phyloP scores from a whole-genome alignment of 2,329 filamentous ascomycete genomes.

The Dryadomyces sulphureus region DNA sequence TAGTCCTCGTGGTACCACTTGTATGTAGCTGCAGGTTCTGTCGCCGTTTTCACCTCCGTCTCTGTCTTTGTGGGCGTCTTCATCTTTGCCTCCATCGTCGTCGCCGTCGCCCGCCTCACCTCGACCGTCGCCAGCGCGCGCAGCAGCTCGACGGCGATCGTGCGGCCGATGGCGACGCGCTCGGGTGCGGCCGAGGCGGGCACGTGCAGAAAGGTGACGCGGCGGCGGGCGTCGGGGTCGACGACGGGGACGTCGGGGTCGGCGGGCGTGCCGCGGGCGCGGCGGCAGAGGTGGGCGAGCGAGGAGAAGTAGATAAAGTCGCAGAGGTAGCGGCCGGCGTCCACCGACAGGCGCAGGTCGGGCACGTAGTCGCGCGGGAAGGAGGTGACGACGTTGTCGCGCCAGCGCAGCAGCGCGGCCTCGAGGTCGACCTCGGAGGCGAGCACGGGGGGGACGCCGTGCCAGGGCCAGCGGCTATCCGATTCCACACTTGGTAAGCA shows the following conservation, averaged over 20 bases:
- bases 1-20: too few relatives aligned
- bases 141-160: constrained; percentile 38
- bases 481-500: constrained; percentile 29
- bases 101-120: constrained; percentile 10
- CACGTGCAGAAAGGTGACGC: constrained; percentile 59
- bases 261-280: constrained; percentile 15
- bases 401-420: constrained; percentile 43
- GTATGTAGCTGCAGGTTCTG: too few relatives aligned
- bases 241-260: not conserved
- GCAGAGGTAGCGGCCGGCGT: constrained; percentile 60
- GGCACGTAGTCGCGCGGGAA: constrained; percentile 9
- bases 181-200: constrained; percentile 41
- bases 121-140: constrained; percentile 41
- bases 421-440: constrained; percentile 40
- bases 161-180: constrained; percentile 31
- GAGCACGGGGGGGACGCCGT: constrained; percentile 39
- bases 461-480: constrained; percentile 36
- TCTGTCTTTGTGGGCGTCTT: too few relatives aligned
- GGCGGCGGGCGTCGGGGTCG: constrained; percentile 17
- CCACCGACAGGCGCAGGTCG: constrained; percentile 46
- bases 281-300: constrained; percentile 39
- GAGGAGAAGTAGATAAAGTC: constrained; percentile 68
- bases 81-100: too few relatives aligned
- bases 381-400: constrained; percentile 27
- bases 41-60: too few relatives aligned